Percentiles rank a stretch among this genome's conserved stretches.
Conservation (phyloP, 345 rosid species). For the Rhodamnia rubescens region DNA sequence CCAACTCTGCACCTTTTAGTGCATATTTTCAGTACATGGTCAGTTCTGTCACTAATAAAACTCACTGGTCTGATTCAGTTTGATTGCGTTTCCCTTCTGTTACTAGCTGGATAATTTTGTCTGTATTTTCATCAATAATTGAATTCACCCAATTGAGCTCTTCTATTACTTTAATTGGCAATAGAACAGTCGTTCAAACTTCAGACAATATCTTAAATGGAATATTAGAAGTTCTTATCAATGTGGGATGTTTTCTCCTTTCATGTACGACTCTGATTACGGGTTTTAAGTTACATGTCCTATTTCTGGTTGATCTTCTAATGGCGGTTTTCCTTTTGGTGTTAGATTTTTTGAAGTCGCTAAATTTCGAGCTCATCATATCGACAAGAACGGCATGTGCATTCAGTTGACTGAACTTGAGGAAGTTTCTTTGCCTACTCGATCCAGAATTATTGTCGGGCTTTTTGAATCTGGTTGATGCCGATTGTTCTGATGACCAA, state of each 20-base stretch:
- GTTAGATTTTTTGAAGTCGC: slow-evolving; percentile 5
- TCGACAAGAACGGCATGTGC: slow-evolving; percentile 17
- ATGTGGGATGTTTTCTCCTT: not conserved
- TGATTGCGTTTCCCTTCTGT: not conserved
- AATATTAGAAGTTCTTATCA: not conserved
- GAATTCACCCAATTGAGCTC: not conserved
- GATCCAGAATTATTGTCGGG: slow-evolving; percentile 8
- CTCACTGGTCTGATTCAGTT: not conserved
- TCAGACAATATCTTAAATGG: not conserved
- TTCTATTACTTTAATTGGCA: not conserved
- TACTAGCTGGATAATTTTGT: not conserved
- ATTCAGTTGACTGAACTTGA: slow-evolving; percentile 5
- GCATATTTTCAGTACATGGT: not conserved
- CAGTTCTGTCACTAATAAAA: not conserved
- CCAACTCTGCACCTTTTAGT: not conserved
- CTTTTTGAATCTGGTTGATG: slow-evolving; percentile 36
- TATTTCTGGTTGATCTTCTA: not conserved
- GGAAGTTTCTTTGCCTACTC: slow-evolving; percentile 2
- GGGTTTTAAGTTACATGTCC: not conserved
- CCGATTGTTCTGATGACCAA: slow-evolving; percentile 12
- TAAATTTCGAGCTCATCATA: not conserved
- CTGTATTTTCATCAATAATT: not conserved
- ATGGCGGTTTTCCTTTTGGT: not conserved
- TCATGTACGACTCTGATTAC: not conserved
- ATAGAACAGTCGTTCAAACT: not conserved